Evolutionary conservation across 345 rosid species (phyloP), one percentile per base, ranked within the genome.

Genomic region (Camelina hispida): DNA sequence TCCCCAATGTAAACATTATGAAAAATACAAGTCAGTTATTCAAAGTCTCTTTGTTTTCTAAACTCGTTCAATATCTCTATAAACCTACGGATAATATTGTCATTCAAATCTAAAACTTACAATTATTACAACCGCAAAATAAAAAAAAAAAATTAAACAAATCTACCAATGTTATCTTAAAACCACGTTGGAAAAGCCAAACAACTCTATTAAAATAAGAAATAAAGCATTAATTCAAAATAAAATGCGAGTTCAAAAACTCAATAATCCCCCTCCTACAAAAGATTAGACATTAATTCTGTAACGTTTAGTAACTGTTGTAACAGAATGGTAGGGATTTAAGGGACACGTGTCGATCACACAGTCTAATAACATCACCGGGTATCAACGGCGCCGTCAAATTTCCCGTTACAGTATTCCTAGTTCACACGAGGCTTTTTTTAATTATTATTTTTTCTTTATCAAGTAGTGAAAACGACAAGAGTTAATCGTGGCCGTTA

Each of bases 361-460:
- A 55, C 0, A 34, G 3, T 0, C 4, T 0, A 28, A 17, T 3
- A 52, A 40, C 8, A 35, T 16, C 1, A 3, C 7, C 1, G 30
- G 35, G 0, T 3, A 11, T 40, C 25, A 63, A 77, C 66, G 61
- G 80, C 80, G 80, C 75, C 80, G 80, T 77, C 80, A 62, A 63
- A 77, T 7, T 13, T 2, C 52, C 75, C 75, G 75, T 77, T 77
- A 77, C 71, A 57, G 42, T 46, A 60, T 59, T 58, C 62, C 6
- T 15, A 58, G 13, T 69, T 69, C 79, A 62, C 69, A 68, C 73
- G 74, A 68, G 64, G 73, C 53, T 68, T 38, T 32, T 32, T 42
- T 42, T 12, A 0, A 12, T 37, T 37, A 37, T 9, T 10, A 9
- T 34, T 37, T 9, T 9, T 2, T 8, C 2, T 37, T 9, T 59